These are phyloP conservation scores for Calocybe indica DNA, from an alignment of 768 basidiomycete species.

Conservation along the genomic window DNA sequence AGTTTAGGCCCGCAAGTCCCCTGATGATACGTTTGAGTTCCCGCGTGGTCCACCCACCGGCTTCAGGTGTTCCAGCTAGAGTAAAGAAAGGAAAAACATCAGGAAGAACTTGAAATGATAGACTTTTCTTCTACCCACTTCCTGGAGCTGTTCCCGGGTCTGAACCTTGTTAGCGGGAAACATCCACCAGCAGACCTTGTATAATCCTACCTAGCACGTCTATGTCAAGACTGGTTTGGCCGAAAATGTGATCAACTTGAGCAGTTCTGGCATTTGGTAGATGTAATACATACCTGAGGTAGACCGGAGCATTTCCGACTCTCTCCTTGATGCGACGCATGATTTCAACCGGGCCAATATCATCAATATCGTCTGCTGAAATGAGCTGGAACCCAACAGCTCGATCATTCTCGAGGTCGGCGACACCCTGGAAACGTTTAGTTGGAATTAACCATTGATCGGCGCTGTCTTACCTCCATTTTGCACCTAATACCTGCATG, in stretches of 20 bases:
- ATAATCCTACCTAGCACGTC: slow-evolving; percentile 60
- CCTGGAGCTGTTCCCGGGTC: slow-evolving; percentile 80
- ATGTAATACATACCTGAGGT: slow-evolving; percentile 53
- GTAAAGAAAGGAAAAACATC: not conserved
- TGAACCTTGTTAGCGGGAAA: slow-evolving; percentile 1
- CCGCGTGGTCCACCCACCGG: slow-evolving; percentile 80
- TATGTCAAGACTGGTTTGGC: slow-evolving; percentile 56
- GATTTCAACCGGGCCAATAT: slow-evolving; percentile 66
- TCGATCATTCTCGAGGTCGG: slow-evolving; percentile 64
- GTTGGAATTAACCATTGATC: too few relatives aligned
- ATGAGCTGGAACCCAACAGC: slow-evolving; percentile 76
- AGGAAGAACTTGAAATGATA: not conserved
- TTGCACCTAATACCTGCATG: slow-evolving; percentile 87
- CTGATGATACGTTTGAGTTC: slow-evolving; percentile 79
- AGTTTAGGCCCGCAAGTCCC: slow-evolving; percentile 72
- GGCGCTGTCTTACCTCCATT: slow-evolving; percentile 25
- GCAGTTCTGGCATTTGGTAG: too few relatives aligned
- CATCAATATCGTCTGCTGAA: slow-evolving; percentile 79
- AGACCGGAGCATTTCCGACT: slow-evolving; percentile 71
- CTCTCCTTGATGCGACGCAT: slow-evolving; percentile 63
- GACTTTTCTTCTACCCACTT: slow-evolving; percentile 36
- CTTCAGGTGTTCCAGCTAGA: slow-evolving; percentile 77
- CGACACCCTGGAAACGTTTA: slow-evolving; percentile 36
- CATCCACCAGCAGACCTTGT: not conserved
- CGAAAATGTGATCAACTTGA: not conserved